These are phyloP conservation scores for Coemansia sp. DNA, from an alignment of 192 early-diverging fungal species.

Conservation along the genomic window DNA sequence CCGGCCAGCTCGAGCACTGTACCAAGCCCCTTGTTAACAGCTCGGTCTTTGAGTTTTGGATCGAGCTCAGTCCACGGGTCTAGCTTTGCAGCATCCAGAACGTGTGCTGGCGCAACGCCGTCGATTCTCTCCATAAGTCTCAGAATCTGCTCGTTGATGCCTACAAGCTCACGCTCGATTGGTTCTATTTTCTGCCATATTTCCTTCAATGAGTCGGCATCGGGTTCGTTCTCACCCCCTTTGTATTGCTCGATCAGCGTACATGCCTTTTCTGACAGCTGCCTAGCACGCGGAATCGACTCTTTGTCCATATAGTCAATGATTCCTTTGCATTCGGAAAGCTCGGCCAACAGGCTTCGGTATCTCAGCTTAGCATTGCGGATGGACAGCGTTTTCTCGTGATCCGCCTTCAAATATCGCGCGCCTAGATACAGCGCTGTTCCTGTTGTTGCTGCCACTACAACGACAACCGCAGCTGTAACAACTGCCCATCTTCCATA, in stretches of 20 bases:
- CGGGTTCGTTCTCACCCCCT: neutral
- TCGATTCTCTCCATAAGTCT: conserved; percentile 51
- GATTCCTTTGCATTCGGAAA: conserved; percentile 41
- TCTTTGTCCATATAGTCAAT: conserved; percentile 34
- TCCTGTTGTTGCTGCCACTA: conserved; percentile 21
- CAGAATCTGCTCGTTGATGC: conserved; percentile 28
- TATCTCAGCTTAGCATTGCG: conserved; percentile 38
- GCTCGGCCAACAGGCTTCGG: conserved; percentile 26
- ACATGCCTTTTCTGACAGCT: conserved; percentile 11
- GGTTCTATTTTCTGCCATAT: neutral
- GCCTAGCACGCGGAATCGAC: conserved; percentile 19
- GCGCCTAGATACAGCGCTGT: conserved; percentile 19
- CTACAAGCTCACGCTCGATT: conserved; percentile 21
- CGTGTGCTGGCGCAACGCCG: conserved; percentile 41
- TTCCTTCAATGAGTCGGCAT: neutral
- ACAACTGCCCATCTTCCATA: conserved; percentile 11
- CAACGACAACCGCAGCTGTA: conserved; percentile 15
- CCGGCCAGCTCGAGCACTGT: conserved; percentile 40
- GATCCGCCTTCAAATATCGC: conserved; percentile 28
- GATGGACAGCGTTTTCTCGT: conserved; percentile 21
- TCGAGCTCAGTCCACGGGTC: conserved; percentile 54
- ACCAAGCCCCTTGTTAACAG: conserved; percentile 23
- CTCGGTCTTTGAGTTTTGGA: conserved; percentile 17
- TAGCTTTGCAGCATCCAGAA: conserved; percentile 45
- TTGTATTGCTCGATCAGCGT: neutral